phyloP scores from a whole-genome alignment of 495 filamentous ascomycete species.

The Neurospora sp. region DNA sequence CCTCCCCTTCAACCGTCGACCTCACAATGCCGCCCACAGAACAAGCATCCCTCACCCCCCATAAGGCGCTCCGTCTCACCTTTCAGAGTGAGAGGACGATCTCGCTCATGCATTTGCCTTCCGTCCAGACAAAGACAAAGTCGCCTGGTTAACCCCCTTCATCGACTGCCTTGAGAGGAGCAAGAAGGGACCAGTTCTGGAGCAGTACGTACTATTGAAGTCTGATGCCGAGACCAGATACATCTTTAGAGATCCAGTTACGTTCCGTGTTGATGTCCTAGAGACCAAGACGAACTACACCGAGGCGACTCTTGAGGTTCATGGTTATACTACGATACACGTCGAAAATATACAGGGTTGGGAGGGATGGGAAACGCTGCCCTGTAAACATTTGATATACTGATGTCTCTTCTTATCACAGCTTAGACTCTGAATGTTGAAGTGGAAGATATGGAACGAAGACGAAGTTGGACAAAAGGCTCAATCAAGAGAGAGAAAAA shows the following conservation, averaged over 20 bases:
- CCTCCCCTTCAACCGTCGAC: too few relatives aligned
- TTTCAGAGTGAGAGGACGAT: background rate
- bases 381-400: too few relatives aligned
- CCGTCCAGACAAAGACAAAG: background rate
- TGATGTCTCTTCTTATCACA: too few relatives aligned
- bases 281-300: background rate
- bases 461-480: too few relatives aligned
- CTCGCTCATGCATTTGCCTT: background rate
- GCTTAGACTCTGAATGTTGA: too few relatives aligned
- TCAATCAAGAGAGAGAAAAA: too few relatives aligned
- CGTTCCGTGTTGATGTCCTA: background rate
- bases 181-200: background rate
- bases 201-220: background rate
- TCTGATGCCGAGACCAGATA: background rate
- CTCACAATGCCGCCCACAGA: background rate
- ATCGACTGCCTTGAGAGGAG: background rate
- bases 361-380: too few relatives aligned
- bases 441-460: too few relatives aligned
- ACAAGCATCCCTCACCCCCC: background rate
- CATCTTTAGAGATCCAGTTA: background rate
- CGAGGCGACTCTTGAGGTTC: background rate
- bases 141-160: background rate
- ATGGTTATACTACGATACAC: background rate
- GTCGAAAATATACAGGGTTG: too few relatives aligned
- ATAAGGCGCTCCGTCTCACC: background rate